Evolutionary conservation across 2,329 filamentous ascomycete genomes (phyloP).

Genomic region (Didymella exigua): DNA sequence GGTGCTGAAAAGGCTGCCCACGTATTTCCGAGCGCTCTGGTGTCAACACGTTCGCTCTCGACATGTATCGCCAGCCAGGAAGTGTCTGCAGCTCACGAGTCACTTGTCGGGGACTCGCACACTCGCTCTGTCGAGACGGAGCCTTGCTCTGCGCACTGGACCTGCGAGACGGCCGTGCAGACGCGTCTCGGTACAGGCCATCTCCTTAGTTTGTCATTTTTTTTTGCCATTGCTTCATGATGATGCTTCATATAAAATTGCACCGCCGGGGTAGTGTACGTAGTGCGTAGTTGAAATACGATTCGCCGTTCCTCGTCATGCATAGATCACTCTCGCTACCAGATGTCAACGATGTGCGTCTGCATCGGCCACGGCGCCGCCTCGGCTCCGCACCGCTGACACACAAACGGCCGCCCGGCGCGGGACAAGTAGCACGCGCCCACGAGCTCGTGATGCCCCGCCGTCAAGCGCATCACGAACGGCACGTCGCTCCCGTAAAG

Average conservation of each 20-base stretch:
- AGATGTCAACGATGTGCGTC: slow-evolving; percentile 6
- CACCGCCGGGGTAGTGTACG: too few relatives aligned
- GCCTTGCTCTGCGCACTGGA: not conserved
- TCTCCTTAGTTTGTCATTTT: not conserved
- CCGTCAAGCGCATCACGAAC: not conserved
- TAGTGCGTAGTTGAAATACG: not conserved
- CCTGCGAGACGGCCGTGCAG: not conserved
- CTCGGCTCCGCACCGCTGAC: not conserved
- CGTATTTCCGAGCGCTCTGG: too few relatives aligned
- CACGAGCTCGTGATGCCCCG: not conserved
- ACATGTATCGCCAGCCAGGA: not conserved
- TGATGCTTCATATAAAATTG: too few relatives aligned
- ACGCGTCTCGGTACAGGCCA: not conserved
- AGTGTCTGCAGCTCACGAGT: not conserved
- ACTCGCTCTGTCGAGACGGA: not conserved
- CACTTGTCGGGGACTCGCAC: not conserved
- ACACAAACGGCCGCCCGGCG: not conserved
- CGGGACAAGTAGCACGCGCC: slow-evolving; percentile 3
- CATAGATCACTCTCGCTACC: too few relatives aligned
- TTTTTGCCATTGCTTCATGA: not conserved
- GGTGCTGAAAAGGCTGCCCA: too few relatives aligned
- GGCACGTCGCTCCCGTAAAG: not conserved
- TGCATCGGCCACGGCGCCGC: slow-evolving; percentile 1
- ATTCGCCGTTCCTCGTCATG: slow-evolving; percentile 1
- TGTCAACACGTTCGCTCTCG: not conserved